A percentile compares a stretch with the other conserved stretches of the same genome.
These are phyloP conservation scores for Didymella exigua DNA, from an alignment of 2,329 filamentous ascomycete species.

Conservation along the genomic window DNA sequence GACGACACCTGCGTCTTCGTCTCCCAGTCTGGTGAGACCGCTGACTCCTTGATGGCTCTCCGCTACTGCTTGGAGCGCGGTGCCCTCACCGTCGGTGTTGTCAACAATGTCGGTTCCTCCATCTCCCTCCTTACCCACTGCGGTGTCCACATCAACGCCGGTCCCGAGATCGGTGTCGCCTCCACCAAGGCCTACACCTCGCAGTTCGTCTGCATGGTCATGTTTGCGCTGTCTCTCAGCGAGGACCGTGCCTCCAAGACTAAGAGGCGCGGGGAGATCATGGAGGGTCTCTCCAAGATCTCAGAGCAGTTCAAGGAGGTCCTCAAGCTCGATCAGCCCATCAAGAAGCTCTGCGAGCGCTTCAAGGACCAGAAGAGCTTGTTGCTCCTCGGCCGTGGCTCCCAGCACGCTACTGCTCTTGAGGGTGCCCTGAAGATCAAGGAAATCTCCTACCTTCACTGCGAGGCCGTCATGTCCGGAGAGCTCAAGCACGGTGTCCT, in stretches of 20 bases:
- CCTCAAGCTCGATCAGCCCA: conserved; percentile 85
- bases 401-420: conserved; percentile 94
- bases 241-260: conserved; percentile 97
- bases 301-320: conserved; percentile 92
- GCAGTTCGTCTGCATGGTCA: conserved; percentile 99
- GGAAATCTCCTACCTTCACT: conserved; percentile 99
- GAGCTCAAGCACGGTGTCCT: conserved; percentile 99
- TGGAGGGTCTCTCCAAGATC: conserved; percentile 86
- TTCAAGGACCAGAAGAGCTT: conserved; percentile 98
- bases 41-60: conserved; percentile 94
- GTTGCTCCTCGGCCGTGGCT: conserved; percentile 89
- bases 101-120: conserved; percentile 97
- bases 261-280: conserved; percentile 90
- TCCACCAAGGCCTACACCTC: conserved; percentile 99
- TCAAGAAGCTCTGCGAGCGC: conserved; percentile 92
- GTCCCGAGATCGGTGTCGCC: conserved; percentile 97
- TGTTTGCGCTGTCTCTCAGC: conserved; percentile 95
- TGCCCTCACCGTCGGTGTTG: conserved; percentile 94
- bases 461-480: conserved; percentile 99
- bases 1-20: conserved; percentile 99
- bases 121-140: conserved; percentile 99
- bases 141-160: conserved; percentile 99
- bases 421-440: conserved; percentile 99
- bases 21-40: conserved; percentile 97
- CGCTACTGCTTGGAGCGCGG: conserved; percentile 98